Percentiles rank a stretch among this genome's conserved stretches.
Conservation (phyloP, 2,329 filamentous ascomycete species). For the Aspergillus hortae region DNA sequence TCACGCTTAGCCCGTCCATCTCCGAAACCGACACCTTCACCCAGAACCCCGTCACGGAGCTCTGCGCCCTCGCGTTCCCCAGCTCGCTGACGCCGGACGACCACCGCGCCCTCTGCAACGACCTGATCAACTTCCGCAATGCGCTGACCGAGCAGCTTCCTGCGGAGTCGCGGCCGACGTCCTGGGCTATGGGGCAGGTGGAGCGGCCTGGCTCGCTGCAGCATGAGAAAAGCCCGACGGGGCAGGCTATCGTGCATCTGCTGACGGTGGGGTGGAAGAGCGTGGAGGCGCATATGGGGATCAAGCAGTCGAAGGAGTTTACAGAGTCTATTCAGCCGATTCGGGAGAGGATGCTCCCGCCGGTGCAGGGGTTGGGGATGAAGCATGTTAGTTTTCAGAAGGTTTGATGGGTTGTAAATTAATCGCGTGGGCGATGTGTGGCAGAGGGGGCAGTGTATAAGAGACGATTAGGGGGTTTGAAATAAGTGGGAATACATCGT, state of each 20-base stretch:
- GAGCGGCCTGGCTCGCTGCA: slow-evolving; percentile 31
- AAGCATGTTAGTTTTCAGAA: slow-evolving; percentile 42
- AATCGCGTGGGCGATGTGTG: not conserved
- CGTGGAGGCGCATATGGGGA: slow-evolving; percentile 48
- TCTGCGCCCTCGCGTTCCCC: slow-evolving; percentile 45
- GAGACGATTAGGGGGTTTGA: too few relatives aligned
- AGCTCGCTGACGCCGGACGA: slow-evolving; percentile 27
- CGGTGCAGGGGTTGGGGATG: slow-evolving; percentile 42
- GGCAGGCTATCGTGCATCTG: slow-evolving; percentile 42
- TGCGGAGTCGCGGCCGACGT: slow-evolving; percentile 22
- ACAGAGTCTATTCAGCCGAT: slow-evolving; percentile 38
- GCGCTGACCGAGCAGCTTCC: slow-evolving; percentile 29
- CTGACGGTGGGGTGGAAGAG: slow-evolving; percentile 52
- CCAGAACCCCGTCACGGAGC: slow-evolving; percentile 48
- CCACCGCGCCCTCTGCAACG: slow-evolving; percentile 25
- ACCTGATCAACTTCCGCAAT: slow-evolving; percentile 38
- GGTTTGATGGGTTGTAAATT: slow-evolving; percentile 12
- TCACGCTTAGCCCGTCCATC: slow-evolving; percentile 28
- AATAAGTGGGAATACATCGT: not conserved
- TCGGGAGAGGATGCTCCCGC: slow-evolving; percentile 36
- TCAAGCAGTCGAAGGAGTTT: slow-evolving; percentile 46
- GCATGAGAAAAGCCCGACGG: slow-evolving; percentile 36
- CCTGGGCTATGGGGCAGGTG: slow-evolving; percentile 36
- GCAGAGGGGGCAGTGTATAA: not conserved
- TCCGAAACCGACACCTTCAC: slow-evolving; percentile 25